Evolutionary conservation across 1,284 basidiomycete species (phyloP), one percentile per base, ranked within the genome.

Genomic region (Ganoderma leucocontextum): DNA sequence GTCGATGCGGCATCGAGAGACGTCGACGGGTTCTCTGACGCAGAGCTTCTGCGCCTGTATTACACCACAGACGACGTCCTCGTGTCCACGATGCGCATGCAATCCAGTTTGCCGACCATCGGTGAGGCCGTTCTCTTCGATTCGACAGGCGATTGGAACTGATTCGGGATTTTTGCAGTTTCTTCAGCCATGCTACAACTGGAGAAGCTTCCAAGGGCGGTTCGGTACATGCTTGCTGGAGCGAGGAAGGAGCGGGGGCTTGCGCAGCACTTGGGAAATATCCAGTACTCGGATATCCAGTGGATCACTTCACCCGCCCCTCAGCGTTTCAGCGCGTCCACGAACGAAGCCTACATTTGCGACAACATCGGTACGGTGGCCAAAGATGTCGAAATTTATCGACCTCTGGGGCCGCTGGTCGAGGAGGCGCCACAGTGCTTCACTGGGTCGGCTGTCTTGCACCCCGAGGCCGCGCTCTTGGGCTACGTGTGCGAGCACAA

Each of bases 401-500:
- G 7, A 8, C 42, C 42, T 2, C 42, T 19, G 42, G 8, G 9
- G 42, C 6, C 17, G 42, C 42, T 44, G 19, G 42, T 44, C 19
- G 17, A 44, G 42, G 42, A n/a, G 42, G 19, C 42, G 42, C 42
- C 42, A 19, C 42, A 19, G 19, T 44, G 42, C 17, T 44, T 44
- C 42, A 44, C 42, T 19, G 42, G 42, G 42, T 44, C 42, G 42
- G 42, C 42, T 5, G 42, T 44, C 42, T 17, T 44, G 42, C 42
- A 44, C 42, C 19, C 42, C 19, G 42, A 44, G 42, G 42, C 42
- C 42, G 42, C 42, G 0, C 42, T 44, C 42, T 19, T 44, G 42
- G 42, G 42, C 42, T 44, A 44, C 42, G 42, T n/a, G 42, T 44
- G 42, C 42, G 42, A n/a, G 42, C 42, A 44, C 42, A 44, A 44